A percentile compares a stretch with the other conserved stretches of the same genome.
Conservation (phyloP, 192 early-diverging fungal genomes). For the Lobosporangium transversale region DNA sequence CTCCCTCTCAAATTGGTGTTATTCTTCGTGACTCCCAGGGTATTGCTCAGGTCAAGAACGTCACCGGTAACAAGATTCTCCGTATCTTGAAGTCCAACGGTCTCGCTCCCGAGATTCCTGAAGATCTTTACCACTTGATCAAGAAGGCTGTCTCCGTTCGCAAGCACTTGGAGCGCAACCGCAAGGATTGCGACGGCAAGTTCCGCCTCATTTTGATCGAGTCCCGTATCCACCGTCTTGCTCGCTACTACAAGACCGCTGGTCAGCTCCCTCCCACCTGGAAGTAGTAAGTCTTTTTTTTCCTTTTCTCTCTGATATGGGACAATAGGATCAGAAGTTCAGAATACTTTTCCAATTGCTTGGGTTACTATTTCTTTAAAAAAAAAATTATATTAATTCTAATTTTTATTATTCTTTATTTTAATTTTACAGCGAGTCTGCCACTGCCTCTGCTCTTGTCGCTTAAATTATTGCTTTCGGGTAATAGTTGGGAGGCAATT, state of each 20-base stretch:
- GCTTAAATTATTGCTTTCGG: constrained; percentile 65
- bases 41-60: constrained; percentile 94
- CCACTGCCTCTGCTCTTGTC: constrained; percentile 85
- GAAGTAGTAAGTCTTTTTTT: constrained; percentile 94
- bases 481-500: too few relatives aligned
- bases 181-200: constrained; percentile 99
- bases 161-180: constrained; percentile 99
- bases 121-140: constrained; percentile 99
- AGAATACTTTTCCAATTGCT: too few relatives aligned
- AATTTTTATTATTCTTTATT: neutral
- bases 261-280: constrained; percentile 97
- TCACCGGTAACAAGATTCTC: constrained; percentile 99
- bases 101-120: constrained; percentile 94
- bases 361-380: too few relatives aligned
- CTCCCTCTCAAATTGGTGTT: constrained; percentile 99
- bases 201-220: constrained; percentile 98
- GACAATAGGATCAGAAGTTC: too few relatives aligned
- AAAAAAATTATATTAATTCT: too few relatives aligned
- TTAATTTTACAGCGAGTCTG: constrained; percentile 71
- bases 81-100: constrained; percentile 99
- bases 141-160: constrained; percentile 99
- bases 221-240: constrained; percentile 98
- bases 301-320: too few relatives aligned
- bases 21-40: constrained; percentile 97
- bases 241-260: constrained; percentile 98